Base-by-base conservation (phyloP, 352 stramenopile species). In the Blastocystis sp. region DNA sequence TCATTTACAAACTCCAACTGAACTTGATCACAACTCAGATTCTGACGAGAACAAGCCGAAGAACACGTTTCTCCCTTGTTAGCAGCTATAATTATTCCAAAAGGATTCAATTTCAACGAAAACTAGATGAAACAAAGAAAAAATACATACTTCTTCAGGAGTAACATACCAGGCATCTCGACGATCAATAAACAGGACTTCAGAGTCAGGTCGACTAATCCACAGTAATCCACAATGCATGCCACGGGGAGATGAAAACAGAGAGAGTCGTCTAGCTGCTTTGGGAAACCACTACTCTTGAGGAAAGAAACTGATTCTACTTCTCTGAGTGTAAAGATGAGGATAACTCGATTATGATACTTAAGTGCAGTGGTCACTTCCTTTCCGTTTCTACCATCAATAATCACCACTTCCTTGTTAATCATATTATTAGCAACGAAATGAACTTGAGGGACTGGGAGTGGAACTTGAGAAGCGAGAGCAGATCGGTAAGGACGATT, bases 1-100 rank as follows among this genome's bases (percentile, higher is more conserved):
- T 84, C 30, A 17, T 84, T 84, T 30, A 40, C 35, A n/a, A 84
- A 84, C 73, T 84, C 73, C 0, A 68, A 37, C 73, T 84, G 73
- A 6, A 48, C 27, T 24, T 17, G 13, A 56, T 84, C 27, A 42
- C 73, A 84, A 37, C 15, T 33, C 3, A 27, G 15, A n/a, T 84
- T 33, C 48, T 54, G 27, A 17, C 11, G 15, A 4, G 15, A 33
- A 44, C 73, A 84, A 22, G 53, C 53, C 2, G 22, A 22, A 17
- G 40, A 11, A 60, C 73, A 84, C 13, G 42, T 53, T 48, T 54
- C 73, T 27, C 56, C 73, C 30, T 53, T 51, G 22, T 69, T 37
- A 1, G 17, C n/a, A 42, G 30, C 48, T 22, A 84, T 27, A 30
- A 84, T 27, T 3, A 48, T 37, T n/a, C 73, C 51, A 53, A 15